Evolutionary conservation across 78 protist genomes (phyloP).

Genomic region (Tieghemostelium lacteum): DNA sequence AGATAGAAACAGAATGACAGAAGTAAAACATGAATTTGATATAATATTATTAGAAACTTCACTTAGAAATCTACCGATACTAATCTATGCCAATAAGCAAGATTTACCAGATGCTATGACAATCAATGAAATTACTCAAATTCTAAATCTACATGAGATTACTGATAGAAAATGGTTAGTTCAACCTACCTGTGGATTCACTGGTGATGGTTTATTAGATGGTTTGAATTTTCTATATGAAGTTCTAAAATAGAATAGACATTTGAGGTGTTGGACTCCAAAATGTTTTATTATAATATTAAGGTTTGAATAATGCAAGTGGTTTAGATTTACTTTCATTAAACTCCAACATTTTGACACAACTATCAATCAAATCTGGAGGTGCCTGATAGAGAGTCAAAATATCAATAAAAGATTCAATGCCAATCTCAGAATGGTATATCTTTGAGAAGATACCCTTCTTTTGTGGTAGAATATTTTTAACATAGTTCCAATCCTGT

Average conservation of each 20-base stretch:
- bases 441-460: neutral
- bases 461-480: slow-evolving; percentile 3
- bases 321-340: neutral
- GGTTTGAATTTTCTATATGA: neutral
- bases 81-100: slow-evolving; percentile 9
- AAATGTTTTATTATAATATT: too few species aligned
- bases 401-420: slow-evolving; percentile 6
- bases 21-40: too few species aligned
- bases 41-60: too few species aligned
- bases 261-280: too few species aligned
- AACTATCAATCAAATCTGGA: neutral
- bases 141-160: slow-evolving; percentile 81
- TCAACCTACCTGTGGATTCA: slow-evolving; percentile 39
- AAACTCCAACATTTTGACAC: neutral
- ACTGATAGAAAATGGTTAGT: slow-evolving; percentile 66
- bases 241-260: neutral
- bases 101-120: slow-evolving; percentile 92
- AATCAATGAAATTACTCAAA: slow-evolving; percentile 89
- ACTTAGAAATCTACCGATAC: neutral
- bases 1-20: slow-evolving; percentile 58
- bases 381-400: neutral
- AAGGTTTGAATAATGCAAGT: too few species aligned
- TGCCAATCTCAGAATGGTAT: neutral
- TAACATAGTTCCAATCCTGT: slow-evolving; percentile 5
- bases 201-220: slow-evolving; percentile 41